A percentile compares a stretch with the other conserved stretches of the same genome.
These are phyloP conservation scores for Acacia concinna DNA, from an alignment of 331 rosid genomes.

Conservation along the genomic window DNA sequence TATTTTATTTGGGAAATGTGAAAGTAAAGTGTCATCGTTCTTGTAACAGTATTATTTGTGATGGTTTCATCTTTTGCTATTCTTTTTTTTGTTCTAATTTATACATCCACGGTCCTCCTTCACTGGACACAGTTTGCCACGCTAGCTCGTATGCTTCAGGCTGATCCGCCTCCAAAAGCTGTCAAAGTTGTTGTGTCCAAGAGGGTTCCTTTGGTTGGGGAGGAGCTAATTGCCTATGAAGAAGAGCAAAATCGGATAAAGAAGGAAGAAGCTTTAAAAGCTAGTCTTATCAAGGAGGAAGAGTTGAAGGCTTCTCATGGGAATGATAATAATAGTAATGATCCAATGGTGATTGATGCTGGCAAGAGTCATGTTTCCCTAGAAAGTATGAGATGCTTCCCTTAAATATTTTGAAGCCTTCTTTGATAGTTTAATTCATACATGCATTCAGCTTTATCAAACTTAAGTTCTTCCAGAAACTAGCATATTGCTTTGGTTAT, in stretches of 20 bases:
- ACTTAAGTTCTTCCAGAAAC: constrained; percentile 1
- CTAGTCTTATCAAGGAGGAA: constrained; percentile 83
- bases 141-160: constrained; percentile 96
- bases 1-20: neutral
- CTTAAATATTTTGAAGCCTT: constrained; percentile 7
- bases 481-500: constrained; percentile 7
- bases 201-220: constrained; percentile 94
- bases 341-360: constrained; percentile 79
- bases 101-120: constrained; percentile 23
- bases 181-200: constrained; percentile 90
- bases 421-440: constrained; percentile 1
- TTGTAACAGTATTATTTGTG: neutral
- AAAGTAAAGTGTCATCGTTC: constrained; percentile 14
- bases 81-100: constrained; percentile 7
- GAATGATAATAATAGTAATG: constrained; percentile 54
- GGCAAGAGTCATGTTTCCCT: constrained; percentile 51
- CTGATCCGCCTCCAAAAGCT: constrained; percentile 98
- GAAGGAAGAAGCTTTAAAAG: constrained; percentile 92
- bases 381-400: constrained; percentile 53
- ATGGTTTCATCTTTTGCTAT: neutral
- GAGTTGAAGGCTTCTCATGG: constrained; percentile 66
- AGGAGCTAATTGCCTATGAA: constrained; percentile 91
- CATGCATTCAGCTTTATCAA: neutral
- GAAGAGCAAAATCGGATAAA: constrained; percentile 86
- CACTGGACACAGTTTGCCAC: constrained; percentile 70